These are phyloP conservation scores for Xanthoconium stramineum DNA, from an alignment of 768 basidiomycete genomes.

Conservation along the genomic window DNA sequence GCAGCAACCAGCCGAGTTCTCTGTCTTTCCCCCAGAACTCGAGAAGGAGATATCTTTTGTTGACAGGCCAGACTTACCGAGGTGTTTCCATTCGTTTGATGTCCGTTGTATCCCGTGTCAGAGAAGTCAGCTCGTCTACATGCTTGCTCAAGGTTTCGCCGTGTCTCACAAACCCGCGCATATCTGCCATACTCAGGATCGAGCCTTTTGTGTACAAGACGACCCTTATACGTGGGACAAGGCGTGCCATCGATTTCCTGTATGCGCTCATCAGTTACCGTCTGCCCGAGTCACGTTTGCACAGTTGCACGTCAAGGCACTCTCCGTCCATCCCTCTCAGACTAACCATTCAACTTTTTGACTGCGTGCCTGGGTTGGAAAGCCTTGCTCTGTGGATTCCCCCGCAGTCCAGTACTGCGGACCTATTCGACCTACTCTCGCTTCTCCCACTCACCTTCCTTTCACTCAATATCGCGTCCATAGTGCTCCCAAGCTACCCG, in stretches of 20 bases:
- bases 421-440: constrained; percentile 1
- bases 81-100: constrained; percentile 11
- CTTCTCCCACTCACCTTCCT: constrained; percentile 15
- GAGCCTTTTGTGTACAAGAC: constrained; percentile 20
- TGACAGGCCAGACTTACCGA: constrained; percentile 7
- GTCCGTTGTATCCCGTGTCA: constrained; percentile 16
- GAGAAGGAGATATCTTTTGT: too few species aligned
- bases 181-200: constrained; percentile 10
- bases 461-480: constrained; percentile 13
- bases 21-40: too few species aligned
- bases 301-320: constrained; percentile 8
- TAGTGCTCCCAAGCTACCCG: background rate
- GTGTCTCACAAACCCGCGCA: background rate
- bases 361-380: constrained; percentile 8
- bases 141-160: background rate
- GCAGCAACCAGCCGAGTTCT: too few species aligned
- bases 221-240: constrained; percentile 7
- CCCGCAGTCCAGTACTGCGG: background rate
- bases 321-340: constrained; percentile 15
- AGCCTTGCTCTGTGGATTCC: constrained; percentile 18
- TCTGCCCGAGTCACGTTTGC: constrained; percentile 5
- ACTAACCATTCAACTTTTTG: constrained; percentile 3
- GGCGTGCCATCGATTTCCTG: constrained; percentile 12
- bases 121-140: background rate
- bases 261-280: constrained; percentile 2